Conservation (phyloP, 139 green algal species). For the Pycnococcus provasolii region DNA sequence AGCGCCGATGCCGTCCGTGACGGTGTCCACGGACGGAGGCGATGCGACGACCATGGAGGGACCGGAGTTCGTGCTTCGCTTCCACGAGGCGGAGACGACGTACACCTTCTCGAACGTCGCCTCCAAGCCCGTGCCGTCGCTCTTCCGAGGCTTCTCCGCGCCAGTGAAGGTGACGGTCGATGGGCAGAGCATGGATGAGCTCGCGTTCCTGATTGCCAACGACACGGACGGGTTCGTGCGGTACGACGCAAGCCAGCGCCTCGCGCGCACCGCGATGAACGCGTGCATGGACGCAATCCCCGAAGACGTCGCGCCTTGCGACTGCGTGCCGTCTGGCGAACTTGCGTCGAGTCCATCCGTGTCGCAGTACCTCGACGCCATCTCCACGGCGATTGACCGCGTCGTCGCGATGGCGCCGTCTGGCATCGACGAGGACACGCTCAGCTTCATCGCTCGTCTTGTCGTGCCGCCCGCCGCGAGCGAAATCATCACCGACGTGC, state of each 20-base stretch:
- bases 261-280: conserved; percentile 7
- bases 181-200: conserved; percentile 70
- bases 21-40: conserved; percentile 30
- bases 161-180: conserved; percentile 62
- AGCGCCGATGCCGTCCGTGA: conserved; percentile 57
- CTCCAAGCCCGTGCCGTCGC: conserved; percentile 56
- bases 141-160: conserved; percentile 87
- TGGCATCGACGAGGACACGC: neutral
- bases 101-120: conserved; percentile 45
- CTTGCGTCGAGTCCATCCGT: neutral
- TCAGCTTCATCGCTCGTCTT: conserved; percentile 1
- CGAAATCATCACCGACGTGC: neutral
- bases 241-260: conserved; percentile 31
- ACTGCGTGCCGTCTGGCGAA: neutral
- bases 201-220: conserved; percentile 79
- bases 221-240: conserved; percentile 86
- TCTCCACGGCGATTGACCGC: conserved; percentile 26
- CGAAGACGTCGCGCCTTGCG: conserved; percentile 16
- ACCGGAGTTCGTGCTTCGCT: conserved; percentile 55
- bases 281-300: conserved; percentile 22
- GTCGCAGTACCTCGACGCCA: neutral
- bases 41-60: conserved; percentile 10
- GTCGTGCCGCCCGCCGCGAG: neutral
- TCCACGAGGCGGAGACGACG: conserved; percentile 36
- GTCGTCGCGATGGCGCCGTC: neutral